Evolutionary conservation across 2,329 filamentous ascomycete species (phyloP), one percentile per base, ranked within the genome.

Genomic region (Blastomyces percursus): DNA sequence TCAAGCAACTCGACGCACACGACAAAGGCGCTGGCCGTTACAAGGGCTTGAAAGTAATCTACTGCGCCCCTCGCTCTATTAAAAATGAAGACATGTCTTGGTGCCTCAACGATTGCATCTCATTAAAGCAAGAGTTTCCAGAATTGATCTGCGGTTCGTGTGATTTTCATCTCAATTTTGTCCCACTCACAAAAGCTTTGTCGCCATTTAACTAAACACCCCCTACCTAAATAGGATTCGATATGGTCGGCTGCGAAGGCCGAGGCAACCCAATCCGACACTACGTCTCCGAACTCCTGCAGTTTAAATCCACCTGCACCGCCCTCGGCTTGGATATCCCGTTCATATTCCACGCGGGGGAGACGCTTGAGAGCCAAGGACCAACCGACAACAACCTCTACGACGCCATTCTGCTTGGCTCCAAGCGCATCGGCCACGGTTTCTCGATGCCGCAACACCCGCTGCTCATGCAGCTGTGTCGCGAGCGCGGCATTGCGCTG

Each of bases 341-440:
- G 0, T 96, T 96, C 79, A 96, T 96, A 79, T 95, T 97, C 78
- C 92, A 96, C 73, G 92, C 93, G 0, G 93, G 92, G 66, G 92
- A 96, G 76, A 90, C 86, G 42, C 84, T 96, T 0, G 91, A 90
- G 19, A 86, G 89, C 64, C 91, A 91, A 35, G 86, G 86, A 67
- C 81, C 80, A 24, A 87, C 88, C 0, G 92, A 96, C 70, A 79
- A 85, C 66, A 96, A 96, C 74, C 82, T 97, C 2, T 96, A 91
- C 72, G 92, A 96, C 72, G 91, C 91, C 0, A 82, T 97, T 16
- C 78, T 96, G 9, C 82, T 97, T 6, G 92, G 91, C 2, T 93
- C 91, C 0, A 81, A 93, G 61, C 85, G 94, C 64, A 95, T 99
- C 65, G 93, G 93, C 0, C 91, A 96, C 72, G 91, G 86, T 1